Percentiles rank a stretch among this genome's conserved stretches.
phyloP scores from a whole-genome alignment of 2,329 filamentous ascomycete genomes.

The Cyphellophora europaea region DNA sequence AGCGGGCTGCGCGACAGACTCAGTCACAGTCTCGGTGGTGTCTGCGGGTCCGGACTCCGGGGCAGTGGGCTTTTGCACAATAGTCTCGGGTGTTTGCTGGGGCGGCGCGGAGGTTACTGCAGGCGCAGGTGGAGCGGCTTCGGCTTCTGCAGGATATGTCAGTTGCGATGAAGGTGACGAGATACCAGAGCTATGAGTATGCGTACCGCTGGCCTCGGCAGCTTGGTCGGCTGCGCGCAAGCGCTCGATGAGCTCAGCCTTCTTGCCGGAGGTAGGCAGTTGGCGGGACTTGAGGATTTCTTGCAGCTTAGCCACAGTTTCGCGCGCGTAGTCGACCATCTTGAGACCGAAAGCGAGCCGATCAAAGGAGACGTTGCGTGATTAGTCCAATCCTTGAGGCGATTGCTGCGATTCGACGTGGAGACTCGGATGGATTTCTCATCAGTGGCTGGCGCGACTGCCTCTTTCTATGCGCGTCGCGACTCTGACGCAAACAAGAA shows the following conservation, averaged over 20 bases:
- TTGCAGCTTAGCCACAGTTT: constrained; percentile 39
- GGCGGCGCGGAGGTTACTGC: constrained; percentile 2
- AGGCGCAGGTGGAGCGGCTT: constrained; percentile 8
- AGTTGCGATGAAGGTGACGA: background rate
- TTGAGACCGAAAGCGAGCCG: too few relatives aligned
- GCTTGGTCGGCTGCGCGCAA: constrained; percentile 33
- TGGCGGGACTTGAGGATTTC: constrained; percentile 40
- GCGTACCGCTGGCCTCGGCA: constrained; percentile 13
- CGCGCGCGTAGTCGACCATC: constrained; percentile 37
- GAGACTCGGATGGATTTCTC: too few relatives aligned
- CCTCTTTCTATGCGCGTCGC: too few relatives aligned
- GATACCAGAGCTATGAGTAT: too few relatives aligned
- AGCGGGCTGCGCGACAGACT: constrained; percentile 6
- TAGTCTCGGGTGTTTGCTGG: background rate
- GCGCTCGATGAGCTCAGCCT: constrained; percentile 39
- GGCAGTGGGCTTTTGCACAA: constrained; percentile 2
- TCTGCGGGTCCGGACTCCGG: too few relatives aligned
- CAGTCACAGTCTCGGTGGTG: too few relatives aligned
- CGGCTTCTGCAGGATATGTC: constrained; percentile 19
- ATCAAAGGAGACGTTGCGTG: too few relatives aligned
- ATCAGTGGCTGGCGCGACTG: too few relatives aligned
- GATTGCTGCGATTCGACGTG: too few relatives aligned
- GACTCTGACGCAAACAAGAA: too few relatives aligned
- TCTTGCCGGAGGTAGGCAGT: constrained; percentile 40
- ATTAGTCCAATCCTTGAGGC: too few relatives aligned